phyloP scores from a whole-genome alignment of 2,329 filamentous ascomycete species.

The Xylariomycetidae sp. region DNA sequence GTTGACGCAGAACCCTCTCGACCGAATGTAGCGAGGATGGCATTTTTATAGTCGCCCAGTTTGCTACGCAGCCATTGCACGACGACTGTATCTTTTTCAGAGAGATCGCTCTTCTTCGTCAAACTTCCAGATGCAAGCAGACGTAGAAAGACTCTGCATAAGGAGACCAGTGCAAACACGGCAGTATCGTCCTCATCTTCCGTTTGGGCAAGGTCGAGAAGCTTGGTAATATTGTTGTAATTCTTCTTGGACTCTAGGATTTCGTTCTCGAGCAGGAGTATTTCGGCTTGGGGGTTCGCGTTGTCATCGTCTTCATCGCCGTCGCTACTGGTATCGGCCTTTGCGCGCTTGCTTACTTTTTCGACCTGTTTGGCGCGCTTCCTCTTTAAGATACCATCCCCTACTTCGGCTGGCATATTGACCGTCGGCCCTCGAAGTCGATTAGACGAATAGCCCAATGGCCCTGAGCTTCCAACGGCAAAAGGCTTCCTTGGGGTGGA shows the following conservation, averaged over 20 bases:
- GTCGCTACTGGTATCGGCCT: constrained; percentile 42
- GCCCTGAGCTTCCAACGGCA: too few species aligned
- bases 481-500: too few species aligned
- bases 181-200: constrained; percentile 50
- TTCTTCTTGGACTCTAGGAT: constrained; percentile 83
- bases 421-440: background rate
- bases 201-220: constrained; percentile 58
- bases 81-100: constrained; percentile 71
- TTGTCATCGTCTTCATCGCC: constrained; percentile 39
- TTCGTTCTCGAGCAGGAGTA: constrained; percentile 71
- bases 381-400: constrained; percentile 41
- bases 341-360: constrained; percentile 46
- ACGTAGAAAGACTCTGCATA: constrained; percentile 82
- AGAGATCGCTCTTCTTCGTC: constrained; percentile 57
- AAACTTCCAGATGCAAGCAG: constrained; percentile 72
- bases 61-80: constrained; percentile 74
- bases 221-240: constrained; percentile 81
- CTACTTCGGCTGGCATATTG: constrained; percentile 24
- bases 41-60: constrained; percentile 64
- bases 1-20: constrained; percentile 63
- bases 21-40: constrained; percentile 58
- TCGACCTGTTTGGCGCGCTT: constrained; percentile 43
- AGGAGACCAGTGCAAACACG: constrained; percentile 68
- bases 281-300: constrained; percentile 56
- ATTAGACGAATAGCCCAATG: too few species aligned